Evolutionary conservation across 768 basidiomycete species (phyloP), one percentile per base, ranked within the genome.

Genomic region (Crucibulum laeve): DNA sequence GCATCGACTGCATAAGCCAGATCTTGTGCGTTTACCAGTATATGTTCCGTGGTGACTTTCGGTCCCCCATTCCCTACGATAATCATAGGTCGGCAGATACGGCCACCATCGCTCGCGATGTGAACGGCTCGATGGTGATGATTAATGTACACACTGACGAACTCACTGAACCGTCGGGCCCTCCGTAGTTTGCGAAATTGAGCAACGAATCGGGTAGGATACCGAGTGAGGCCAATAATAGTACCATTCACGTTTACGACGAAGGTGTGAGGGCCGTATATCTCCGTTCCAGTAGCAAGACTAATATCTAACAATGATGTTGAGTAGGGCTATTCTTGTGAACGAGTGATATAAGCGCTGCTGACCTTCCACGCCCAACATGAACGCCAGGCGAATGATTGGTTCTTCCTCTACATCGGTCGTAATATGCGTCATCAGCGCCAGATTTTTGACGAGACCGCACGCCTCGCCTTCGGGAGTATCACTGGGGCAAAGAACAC

Each of bases 391-490:
- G 46, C 84, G 79, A 50, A 91, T 80, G 43, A 99, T 88, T 1
- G 95, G 94, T 47, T 84, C 90, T 62, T 99, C 96, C 48, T 95
- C 93, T 23, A 93, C 95, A 62, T 98, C 96, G 32, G 96, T 98
- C 6, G 96, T 99, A 61, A 99, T 98, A 64, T 99, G 95, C 3
- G 96, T 98, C 96, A 99, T 99, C 13, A 99, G 72, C 3, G 96
- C 96, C 49, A 99, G 69, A 65, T 99, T 99, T 72, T 99, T 99
- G 36, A 99, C 96, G 46, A 99, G 69, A 19, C 96, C 96, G 59
- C 96, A 99, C 14, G 96, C 96, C 68, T 99, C 96, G 59, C 96
- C 96, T 82, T 99, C 96, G 0, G 96, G 96, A 0, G 96, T 99
- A 64, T 99, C 96, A 59, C 90, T 92, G 0, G 96, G 91, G 67